Evolutionary conservation across 2,329 filamentous ascomycete genomes (phyloP), one percentile per base, ranked within the genome.

Genomic region (Penicillium psychrosexuale): DNA sequence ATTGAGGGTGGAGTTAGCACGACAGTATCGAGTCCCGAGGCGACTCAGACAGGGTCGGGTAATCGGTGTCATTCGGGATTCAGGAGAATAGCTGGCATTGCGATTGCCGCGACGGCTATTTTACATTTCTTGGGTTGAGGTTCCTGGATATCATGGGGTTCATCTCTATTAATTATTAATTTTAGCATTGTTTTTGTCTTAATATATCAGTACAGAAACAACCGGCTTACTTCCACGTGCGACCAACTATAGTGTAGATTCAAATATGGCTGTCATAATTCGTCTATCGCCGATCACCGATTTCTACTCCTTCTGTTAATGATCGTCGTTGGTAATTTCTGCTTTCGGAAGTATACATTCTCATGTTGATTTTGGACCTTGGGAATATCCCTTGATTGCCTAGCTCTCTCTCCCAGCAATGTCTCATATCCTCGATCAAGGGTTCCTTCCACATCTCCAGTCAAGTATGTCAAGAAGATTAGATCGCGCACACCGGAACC

Each of bases 1-100:
- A 43, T 66, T 24, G 38, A 53, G 24, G 55, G 50, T 28, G 28
- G 37, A 34, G 50, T 39, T 12, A 51, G 46, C 31, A 55, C 56
- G 22, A 48, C 27, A 33, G 47, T 22, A 40, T 53, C 43, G n/a
- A 50, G 42, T 36, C 22, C 42, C 33, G 38, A 19, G 37, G 30
- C 51, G 6, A 58, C 42, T 9, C 39, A 44, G 24, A 58, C 55
- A 1, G 52, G 40, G 17, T 28, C 12, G 37, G 50, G 28, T 6
- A 33, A 5, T 43, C 36, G 36, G 19, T 5, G 13, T 30, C 48
- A 53, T 33, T 28, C 12, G 1, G 48, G 43, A 2, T 37, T 34
- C 12, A 56, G 12, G 2, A 46, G 48, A 31, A n/a, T 52, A 27
- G 42, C 38, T 17, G 48, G 48, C 5, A 34, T 46, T 22, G 22